phyloP scores from a whole-genome alignment of 208 protist species.

The Angomonas deanei region DNA sequence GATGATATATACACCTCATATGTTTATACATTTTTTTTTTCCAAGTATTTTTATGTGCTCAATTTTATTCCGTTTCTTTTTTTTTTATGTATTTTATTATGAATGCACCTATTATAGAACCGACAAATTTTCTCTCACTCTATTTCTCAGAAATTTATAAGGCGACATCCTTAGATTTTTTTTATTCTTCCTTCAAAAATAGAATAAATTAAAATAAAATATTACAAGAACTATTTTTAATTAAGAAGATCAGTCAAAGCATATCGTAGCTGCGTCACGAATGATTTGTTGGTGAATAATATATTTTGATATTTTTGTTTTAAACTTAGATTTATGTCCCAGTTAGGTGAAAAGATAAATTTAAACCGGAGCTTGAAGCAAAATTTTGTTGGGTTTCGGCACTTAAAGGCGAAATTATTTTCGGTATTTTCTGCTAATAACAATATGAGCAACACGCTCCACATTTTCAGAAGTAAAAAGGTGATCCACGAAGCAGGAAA shows the following conservation, averaged over 20 bases:
- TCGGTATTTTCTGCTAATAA: background rate
- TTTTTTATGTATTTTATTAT: no score
- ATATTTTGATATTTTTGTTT: conserved; percentile 9
- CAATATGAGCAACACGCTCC: background rate
- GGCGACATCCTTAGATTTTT: no score
- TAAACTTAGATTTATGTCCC: background rate
- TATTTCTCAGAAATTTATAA: no score
- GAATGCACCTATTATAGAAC: no score
- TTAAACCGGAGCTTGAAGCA: background rate
- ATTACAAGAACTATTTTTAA: background rate
- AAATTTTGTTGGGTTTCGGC: background rate
- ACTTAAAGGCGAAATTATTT: background rate
- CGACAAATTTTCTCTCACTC: no score
- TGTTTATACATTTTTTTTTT: conserved; percentile 6
- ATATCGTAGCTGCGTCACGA: no score
- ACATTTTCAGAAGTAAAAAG: background rate
- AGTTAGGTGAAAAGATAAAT: background rate
- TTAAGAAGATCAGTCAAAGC: background rate
- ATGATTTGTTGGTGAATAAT: no score
- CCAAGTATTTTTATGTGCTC: background rate
- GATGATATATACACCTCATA: background rate
- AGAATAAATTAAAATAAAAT: no score
- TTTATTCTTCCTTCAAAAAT: no score
- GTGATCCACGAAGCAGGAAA: background rate
- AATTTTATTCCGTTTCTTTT: background rate